Evolutionary conservation across 768 basidiomycete species (phyloP).

Genomic region (Tricholoma matsutake): DNA sequence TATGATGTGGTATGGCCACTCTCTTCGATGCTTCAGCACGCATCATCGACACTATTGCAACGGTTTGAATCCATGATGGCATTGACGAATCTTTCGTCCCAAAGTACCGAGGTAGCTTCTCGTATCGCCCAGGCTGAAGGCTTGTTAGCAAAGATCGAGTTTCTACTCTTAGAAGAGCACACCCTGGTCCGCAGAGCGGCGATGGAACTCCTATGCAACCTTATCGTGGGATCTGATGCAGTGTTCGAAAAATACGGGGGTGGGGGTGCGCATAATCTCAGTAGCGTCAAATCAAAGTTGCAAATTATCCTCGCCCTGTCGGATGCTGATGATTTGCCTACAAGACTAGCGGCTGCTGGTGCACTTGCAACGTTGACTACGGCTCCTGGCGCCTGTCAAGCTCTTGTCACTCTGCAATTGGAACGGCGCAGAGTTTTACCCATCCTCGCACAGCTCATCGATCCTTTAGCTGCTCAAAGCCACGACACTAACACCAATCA

Average conservation of each 20-base stretch:
- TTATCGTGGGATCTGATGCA: slow-evolving; percentile 72
- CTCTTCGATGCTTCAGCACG: slow-evolving; percentile 65
- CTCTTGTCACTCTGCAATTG: slow-evolving; percentile 60
- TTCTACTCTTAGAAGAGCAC: slow-evolving; percentile 81
- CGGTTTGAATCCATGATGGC: slow-evolving; percentile 95
- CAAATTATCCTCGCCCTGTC: slow-evolving; percentile 83
- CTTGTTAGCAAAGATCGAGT: slow-evolving; percentile 63
- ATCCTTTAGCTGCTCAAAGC: slow-evolving; percentile 43
- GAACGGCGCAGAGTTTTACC: slow-evolving; percentile 63
- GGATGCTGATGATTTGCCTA: slow-evolving; percentile 81
- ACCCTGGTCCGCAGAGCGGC: slow-evolving; percentile 80
- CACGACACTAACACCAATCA: slow-evolving; percentile 32
- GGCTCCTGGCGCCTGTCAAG: slow-evolving; percentile 54
- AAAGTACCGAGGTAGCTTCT: slow-evolving; percentile 59
- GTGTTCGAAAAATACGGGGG: slow-evolving; percentile 75
- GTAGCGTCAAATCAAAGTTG: slow-evolving; percentile 55
- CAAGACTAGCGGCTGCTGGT: slow-evolving; percentile 87
- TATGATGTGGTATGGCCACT: slow-evolving; percentile 86
- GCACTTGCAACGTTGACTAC: slow-evolving; percentile 80
- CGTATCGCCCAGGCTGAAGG: slow-evolving; percentile 63
- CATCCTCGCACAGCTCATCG: slow-evolving; percentile 65
- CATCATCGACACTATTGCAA: slow-evolving; percentile 70
- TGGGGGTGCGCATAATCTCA: slow-evolving; percentile 39
- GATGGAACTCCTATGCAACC: slow-evolving; percentile 89
- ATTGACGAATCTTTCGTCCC: slow-evolving; percentile 89